Percentiles rank a stretch among this genome's conserved stretches.
Conservation (phyloP, 129 eudicot genomes). For the Rutidosis leptorrhynchoides region DNA sequence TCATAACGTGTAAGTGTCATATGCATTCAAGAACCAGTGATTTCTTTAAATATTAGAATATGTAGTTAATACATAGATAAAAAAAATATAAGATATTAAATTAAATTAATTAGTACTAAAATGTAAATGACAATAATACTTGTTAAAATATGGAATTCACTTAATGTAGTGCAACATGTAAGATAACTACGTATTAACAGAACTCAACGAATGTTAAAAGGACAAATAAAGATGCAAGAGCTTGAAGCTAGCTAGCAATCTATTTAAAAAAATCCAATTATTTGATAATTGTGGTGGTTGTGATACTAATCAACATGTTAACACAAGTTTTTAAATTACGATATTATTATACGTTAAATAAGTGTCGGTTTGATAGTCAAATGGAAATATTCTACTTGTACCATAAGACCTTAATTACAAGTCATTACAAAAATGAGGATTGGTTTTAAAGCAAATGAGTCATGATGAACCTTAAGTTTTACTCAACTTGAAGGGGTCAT, state of each 20-base stretch:
- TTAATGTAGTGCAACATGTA: too few relatives aligned
- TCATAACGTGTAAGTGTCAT: too few relatives aligned
- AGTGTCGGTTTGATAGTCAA: slow-evolving; percentile 28
- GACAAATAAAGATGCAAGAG: not conserved
- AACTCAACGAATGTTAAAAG: not conserved
- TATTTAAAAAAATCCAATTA: not conserved
- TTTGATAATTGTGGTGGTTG: not conserved
- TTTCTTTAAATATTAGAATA: too few relatives aligned
- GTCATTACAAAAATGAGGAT: slow-evolving; percentile 22
- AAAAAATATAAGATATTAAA: too few relatives aligned
- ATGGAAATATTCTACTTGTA: slow-evolving; percentile 12
- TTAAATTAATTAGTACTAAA: too few relatives aligned
- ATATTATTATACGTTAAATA: slow-evolving; percentile 10
- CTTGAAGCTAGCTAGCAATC: not conserved
- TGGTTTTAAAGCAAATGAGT: slow-evolving; percentile 32
- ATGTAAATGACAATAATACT: too few relatives aligned
- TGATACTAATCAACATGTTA: slow-evolving; percentile 11
- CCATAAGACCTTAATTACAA: slow-evolving; percentile 1
- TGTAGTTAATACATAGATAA: too few relatives aligned
- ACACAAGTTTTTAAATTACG: slow-evolving; percentile 17
- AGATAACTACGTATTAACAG: too few relatives aligned
- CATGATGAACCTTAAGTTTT: slow-evolving; percentile 23
- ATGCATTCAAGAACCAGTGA: too few relatives aligned
- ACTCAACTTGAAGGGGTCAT: slow-evolving; percentile 25
- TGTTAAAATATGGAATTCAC: too few relatives aligned